Base-by-base conservation (phyloP, 163 green algal genomes). In the Chlorella variabilis region DNA sequence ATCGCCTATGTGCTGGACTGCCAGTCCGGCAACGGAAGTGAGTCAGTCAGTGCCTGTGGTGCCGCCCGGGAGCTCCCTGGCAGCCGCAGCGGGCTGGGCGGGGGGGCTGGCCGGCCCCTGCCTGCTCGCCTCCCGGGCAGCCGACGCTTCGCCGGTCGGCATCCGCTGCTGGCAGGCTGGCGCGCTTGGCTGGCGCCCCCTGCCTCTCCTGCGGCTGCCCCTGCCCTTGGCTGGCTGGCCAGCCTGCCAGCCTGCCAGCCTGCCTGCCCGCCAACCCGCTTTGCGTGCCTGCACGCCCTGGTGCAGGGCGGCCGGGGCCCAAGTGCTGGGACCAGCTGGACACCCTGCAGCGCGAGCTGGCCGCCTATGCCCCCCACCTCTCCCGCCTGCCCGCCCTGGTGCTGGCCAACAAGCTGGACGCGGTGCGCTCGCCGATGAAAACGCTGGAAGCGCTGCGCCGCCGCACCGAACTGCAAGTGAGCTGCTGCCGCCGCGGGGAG, bases 1-100 rank as follows among this genome's bases (percentile, higher is more conserved):
- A 75, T 98, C 20, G 91, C 84, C 0, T 94, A 88, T 71, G 91
- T 98, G 0, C 54, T 98, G 13, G 93, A 94, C 78, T 67, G 90
- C 45, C 78, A 81, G 0, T 77, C 73, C 0, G 90, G 80, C 25
- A 11, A 75, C 51, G 29, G 33, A 31, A 71, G 5, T 29, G 36
- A 39, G 45, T n/a, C 1, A 56, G 6, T 29, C 9, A 33, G 27
- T 66, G 58, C 21, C 7, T n/a, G n/a, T n/a, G n/a, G n/a, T n/a
- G n/a, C n/a, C n/a, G n/a, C n/a, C n/a, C n/a, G n/a, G n/a, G n/a
- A n/a, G n/a, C n/a, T n/a, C n/a, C n/a, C n/a, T n/a, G n/a, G n/a
- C n/a, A n/a, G n/a, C n/a, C n/a, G n/a, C n/a, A n/a, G n/a, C n/a
- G n/a, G n/a, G n/a, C n/a, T n/a, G n/a, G n/a, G n/a, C n/a, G n/a